These are phyloP conservation scores for Pseudozyma hubeiensis DNA, from an alignment of 1,284 basidiomycete genomes.

Conservation along the genomic window DNA sequence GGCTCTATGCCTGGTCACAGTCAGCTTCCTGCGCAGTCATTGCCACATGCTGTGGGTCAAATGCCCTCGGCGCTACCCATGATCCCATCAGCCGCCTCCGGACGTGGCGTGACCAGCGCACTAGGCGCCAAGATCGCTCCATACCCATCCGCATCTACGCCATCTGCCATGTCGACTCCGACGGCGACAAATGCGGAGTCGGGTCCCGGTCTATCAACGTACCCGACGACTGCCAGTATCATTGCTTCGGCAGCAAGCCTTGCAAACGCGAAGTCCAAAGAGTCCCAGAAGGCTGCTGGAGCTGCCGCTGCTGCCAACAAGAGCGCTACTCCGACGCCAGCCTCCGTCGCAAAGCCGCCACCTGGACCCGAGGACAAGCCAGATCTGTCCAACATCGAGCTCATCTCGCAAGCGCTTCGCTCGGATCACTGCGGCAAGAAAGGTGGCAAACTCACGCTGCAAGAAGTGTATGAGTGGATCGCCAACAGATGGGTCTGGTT, in stretches of 20 bases:
- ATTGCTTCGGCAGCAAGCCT: slow-evolving; percentile 46
- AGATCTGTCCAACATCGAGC: slow-evolving; percentile 60
- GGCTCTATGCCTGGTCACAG: slow-evolving; percentile 39
- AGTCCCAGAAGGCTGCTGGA: slow-evolving; percentile 17
- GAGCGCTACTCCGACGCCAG: slow-evolving; percentile 10
- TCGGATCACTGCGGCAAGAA: slow-evolving; percentile 67
- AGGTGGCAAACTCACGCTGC: slow-evolving; percentile 85
- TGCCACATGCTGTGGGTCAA: slow-evolving; percentile 33
- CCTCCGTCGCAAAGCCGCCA: slow-evolving; percentile 25
- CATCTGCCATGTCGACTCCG: slow-evolving; percentile 15
- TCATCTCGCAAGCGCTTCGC: slow-evolving; percentile 61
- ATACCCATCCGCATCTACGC: slow-evolving; percentile 9
- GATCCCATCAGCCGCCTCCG: slow-evolving; percentile 29
- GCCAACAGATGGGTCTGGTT: slow-evolving; percentile 89
- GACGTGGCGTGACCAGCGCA: slow-evolving; percentile 7
- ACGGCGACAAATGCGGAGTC: slow-evolving; percentile 11
- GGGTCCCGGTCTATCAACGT: slow-evolving; percentile 26
- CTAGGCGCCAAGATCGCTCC: slow-evolving; percentile 4
- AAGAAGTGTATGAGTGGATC: slow-evolving; percentile 93
- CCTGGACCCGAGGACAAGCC: slow-evolving; percentile 61
- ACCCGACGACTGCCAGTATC: slow-evolving; percentile 46
- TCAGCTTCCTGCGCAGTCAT: slow-evolving; percentile 3
- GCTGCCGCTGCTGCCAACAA: slow-evolving; percentile 1
- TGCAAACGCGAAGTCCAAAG: slow-evolving; percentile 38
- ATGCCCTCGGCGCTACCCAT: slow-evolving; percentile 29